Conservation (phyloP, 1,284 basidiomycete genomes). For the Inonotus hispidus region DNA sequence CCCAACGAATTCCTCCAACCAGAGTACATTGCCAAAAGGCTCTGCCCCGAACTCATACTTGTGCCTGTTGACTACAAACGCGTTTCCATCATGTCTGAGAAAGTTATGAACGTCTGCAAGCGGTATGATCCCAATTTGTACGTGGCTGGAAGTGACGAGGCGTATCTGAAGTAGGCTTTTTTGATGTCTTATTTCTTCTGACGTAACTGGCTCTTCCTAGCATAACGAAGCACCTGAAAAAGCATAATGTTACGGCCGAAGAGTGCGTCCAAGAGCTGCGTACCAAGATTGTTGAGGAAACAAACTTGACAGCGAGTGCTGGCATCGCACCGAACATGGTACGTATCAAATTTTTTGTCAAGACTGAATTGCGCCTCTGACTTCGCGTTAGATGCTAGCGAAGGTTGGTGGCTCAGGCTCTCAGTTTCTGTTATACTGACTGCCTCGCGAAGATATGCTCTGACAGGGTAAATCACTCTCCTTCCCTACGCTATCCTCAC, state of each 20-base stretch:
- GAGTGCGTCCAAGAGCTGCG: slow-evolving; percentile 80
- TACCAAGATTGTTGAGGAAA: slow-evolving; percentile 63
- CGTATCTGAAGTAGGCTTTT: slow-evolving; percentile 71
- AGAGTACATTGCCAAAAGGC: slow-evolving; percentile 88
- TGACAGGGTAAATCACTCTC: slow-evolving; percentile 54
- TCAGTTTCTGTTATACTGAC: slow-evolving; percentile 2
- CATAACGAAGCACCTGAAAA: slow-evolving; percentile 72
- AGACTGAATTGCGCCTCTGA: slow-evolving; percentile 10
- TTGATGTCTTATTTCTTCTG: not conserved
- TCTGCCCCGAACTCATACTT: slow-evolving; percentile 88
- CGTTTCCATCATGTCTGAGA: slow-evolving; percentile 68
- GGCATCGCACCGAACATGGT: slow-evolving; percentile 90
- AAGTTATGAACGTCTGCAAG: slow-evolving; percentile 63
- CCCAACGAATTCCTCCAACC: slow-evolving; percentile 10
- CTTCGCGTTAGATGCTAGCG: slow-evolving; percentile 46
- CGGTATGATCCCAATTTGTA: slow-evolving; percentile 80
- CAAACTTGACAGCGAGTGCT: slow-evolving; percentile 86
- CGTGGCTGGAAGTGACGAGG: slow-evolving; percentile 84
- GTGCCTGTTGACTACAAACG: slow-evolving; percentile 58
- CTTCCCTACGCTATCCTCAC: not conserved
- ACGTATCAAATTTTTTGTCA: slow-evolving; percentile 19
- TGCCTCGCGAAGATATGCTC: slow-evolving; percentile 70
- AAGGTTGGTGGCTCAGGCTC: slow-evolving; percentile 45
- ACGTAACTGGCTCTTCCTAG: slow-evolving; percentile 32
- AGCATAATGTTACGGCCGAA: slow-evolving; percentile 58